Evolutionary conservation across 2,329 filamentous ascomycete genomes (phyloP).

Genomic region (Emmonsia crescens): DNA sequence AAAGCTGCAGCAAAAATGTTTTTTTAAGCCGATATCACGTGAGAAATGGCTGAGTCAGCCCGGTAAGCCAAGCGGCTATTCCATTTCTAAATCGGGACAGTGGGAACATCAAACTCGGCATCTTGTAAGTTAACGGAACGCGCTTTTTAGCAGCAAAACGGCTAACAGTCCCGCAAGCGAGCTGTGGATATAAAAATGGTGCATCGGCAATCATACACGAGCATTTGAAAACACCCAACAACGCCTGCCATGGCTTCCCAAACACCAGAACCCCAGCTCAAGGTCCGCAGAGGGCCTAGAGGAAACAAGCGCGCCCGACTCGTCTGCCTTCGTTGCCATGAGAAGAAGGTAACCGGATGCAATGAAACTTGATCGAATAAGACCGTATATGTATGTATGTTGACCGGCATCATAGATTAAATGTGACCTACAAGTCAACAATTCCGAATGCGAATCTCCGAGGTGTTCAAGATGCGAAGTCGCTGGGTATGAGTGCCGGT

Average conservation of each 20-base stretch:
- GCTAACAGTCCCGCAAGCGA: background rate
- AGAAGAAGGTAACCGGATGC: conserved; percentile 4
- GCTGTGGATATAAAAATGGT: conserved; percentile 1
- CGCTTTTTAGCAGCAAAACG: background rate
- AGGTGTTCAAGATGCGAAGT: conserved; percentile 1
- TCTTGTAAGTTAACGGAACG: background rate
- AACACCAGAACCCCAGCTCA: background rate
- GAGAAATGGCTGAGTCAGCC: background rate
- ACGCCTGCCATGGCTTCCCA: background rate
- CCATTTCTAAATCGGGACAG: background rate
- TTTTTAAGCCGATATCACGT: background rate
- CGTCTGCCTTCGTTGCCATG: conserved; percentile 4
- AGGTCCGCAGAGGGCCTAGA: background rate
- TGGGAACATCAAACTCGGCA: conserved; percentile 2
- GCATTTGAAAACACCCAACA: background rate
- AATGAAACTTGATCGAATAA: background rate
- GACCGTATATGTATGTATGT: background rate
- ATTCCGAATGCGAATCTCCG: conserved; percentile 1
- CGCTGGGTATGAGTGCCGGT: conserved; percentile 7
- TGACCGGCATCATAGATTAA: conserved; percentile 4
- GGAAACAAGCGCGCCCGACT: conserved; percentile 6
- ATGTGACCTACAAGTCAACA: conserved; percentile 6
- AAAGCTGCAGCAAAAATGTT: background rate
- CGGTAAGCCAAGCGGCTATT: background rate
- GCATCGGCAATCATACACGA: conserved; percentile 1